Percentiles rank a stretch among this genome's conserved stretches.
These are phyloP conservation scores for Talaromyces atroroseus DNA, from an alignment of 2,329 filamentous ascomycete species.

Conservation along the genomic window DNA sequence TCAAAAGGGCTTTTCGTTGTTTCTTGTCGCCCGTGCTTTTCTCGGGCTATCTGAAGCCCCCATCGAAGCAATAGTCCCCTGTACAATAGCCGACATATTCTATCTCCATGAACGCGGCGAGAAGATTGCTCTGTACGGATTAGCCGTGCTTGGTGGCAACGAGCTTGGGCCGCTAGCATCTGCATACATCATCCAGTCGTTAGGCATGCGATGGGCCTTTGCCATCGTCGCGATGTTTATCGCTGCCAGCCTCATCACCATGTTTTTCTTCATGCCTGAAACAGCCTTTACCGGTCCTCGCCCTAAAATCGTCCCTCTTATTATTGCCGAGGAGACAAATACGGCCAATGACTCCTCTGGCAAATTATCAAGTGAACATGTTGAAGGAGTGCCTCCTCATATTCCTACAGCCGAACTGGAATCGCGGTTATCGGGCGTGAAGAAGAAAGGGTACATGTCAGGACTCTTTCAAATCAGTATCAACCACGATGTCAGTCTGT, in stretches of 20 bases:
- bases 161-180: conserved; percentile 24
- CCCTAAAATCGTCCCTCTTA: too few relatives aligned
- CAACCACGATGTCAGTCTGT: conserved; percentile 20
- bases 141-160: conserved; percentile 22
- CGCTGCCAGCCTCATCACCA: background rate
- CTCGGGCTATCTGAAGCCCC: conserved; percentile 20
- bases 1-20: conserved; percentile 7
- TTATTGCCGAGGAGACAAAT: too few relatives aligned
- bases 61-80: conserved; percentile 21
- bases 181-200: conserved; percentile 14
- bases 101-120: conserved; percentile 20
- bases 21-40: conserved; percentile 19
- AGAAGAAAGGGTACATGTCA: background rate
- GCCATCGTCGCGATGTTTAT: background rate
- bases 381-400: background rate
- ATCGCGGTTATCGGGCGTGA: background rate
- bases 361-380: too few relatives aligned
- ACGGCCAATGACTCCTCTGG: too few relatives aligned
- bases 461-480: conserved; percentile 12
- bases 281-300: background rate
- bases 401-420: background rate
- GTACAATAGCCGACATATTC: conserved; percentile 18
- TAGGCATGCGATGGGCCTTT: background rate
- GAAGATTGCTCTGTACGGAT: conserved; percentile 16
- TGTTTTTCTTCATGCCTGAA: background rate